Conservation (phyloP, 2,329 filamentous ascomycete species). For the Microcyclospora tardicrescens region DNA sequence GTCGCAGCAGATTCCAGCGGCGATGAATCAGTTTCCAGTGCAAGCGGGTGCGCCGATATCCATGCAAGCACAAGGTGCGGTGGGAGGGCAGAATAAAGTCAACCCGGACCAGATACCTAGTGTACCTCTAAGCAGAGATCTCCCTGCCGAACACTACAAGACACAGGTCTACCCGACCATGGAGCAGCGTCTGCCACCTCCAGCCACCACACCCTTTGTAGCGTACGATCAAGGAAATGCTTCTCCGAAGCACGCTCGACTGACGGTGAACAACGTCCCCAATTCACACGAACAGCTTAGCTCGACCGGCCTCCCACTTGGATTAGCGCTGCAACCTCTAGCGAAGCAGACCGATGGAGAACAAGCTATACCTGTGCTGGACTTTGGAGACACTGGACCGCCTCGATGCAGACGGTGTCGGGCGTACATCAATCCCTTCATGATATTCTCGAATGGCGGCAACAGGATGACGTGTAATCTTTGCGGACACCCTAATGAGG, state of each 20-base stretch:
- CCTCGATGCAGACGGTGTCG: slow-evolving; percentile 86
- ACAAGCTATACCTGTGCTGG: slow-evolving; percentile 74
- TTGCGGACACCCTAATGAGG: slow-evolving; percentile 94
- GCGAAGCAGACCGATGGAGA: slow-evolving; percentile 75
- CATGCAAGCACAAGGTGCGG: slow-evolving; percentile 16
- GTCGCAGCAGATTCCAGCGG: slow-evolving; percentile 14
- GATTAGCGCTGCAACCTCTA: slow-evolving; percentile 77
- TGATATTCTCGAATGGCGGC: slow-evolving; percentile 88
- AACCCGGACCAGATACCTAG: slow-evolving; percentile 90
- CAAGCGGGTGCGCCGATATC: slow-evolving; percentile 17
- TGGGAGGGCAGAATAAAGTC: slow-evolving; percentile 50
- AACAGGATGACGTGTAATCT: slow-evolving; percentile 98
- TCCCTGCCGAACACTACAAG: slow-evolving; percentile 70
- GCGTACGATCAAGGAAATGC: slow-evolving; percentile 95
- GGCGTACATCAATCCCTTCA: slow-evolving; percentile 97
- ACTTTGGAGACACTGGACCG: slow-evolving; percentile 84
- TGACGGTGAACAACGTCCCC: slow-evolving; percentile 90
- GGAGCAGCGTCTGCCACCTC: slow-evolving; percentile 82
- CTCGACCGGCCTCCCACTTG: slow-evolving; percentile 72
- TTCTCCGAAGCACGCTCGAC: slow-evolving; percentile 81
- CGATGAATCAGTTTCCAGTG: slow-evolving; percentile 7
- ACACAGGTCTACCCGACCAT: slow-evolving; percentile 88
- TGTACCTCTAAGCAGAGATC: slow-evolving; percentile 72
- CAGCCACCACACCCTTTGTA: slow-evolving; percentile 76
- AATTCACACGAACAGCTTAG: slow-evolving; percentile 65